A percentile compares a stretch with the other conserved stretches of the same genome.
phyloP scores from a whole-genome alignment of 768 basidiomycete genomes.

The Podaxis sp. region DNA sequence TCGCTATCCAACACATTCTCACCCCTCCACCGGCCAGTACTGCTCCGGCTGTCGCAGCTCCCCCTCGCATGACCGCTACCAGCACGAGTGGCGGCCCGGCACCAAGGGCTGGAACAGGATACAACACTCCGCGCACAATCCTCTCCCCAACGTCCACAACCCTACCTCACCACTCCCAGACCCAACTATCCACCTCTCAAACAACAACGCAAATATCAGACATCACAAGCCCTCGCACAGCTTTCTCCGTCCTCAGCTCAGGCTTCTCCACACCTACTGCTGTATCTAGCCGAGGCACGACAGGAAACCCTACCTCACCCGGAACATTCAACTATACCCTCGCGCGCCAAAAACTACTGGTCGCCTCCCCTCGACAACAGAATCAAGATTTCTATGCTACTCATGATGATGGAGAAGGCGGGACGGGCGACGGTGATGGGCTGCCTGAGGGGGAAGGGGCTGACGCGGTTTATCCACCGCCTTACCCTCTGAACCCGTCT shows the following conservation, averaged over 20 bases:
- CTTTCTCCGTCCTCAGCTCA: slow-evolving; percentile 36
- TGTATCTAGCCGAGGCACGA: slow-evolving; percentile 18
- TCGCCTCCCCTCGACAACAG: slow-evolving; percentile 38
- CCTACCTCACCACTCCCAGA: slow-evolving; percentile 1
- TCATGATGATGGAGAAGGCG: slow-evolving; percentile 10
- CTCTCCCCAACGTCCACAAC: slow-evolving; percentile 10
- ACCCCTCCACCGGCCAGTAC: slow-evolving; percentile 29
- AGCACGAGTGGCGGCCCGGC: not conserved
- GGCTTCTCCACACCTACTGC: slow-evolving; percentile 57
- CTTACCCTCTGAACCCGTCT: slow-evolving; percentile 29
- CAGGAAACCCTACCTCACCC: slow-evolving; percentile 26
- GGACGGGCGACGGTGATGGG: slow-evolving; percentile 10
- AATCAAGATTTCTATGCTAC: slow-evolving; percentile 19
- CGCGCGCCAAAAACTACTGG: slow-evolving; percentile 49
- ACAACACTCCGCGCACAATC: slow-evolving; percentile 6
- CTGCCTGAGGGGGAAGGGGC: slow-evolving; percentile 5
- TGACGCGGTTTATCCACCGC: slow-evolving; percentile 3
- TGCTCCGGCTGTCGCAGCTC: slow-evolving; percentile 21
- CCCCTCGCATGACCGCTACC: slow-evolving; percentile 15
- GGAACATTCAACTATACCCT: slow-evolving; percentile 48
- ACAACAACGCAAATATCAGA: slow-evolving; percentile 25
- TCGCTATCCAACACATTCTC: slow-evolving; percentile 70
- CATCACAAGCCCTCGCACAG: slow-evolving; percentile 27
- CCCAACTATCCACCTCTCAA: slow-evolving; percentile 4
- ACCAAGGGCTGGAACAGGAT: slow-evolving; percentile 1